Conservation (phyloP, 345 rosid species). For the Excoecaria agallocha region DNA sequence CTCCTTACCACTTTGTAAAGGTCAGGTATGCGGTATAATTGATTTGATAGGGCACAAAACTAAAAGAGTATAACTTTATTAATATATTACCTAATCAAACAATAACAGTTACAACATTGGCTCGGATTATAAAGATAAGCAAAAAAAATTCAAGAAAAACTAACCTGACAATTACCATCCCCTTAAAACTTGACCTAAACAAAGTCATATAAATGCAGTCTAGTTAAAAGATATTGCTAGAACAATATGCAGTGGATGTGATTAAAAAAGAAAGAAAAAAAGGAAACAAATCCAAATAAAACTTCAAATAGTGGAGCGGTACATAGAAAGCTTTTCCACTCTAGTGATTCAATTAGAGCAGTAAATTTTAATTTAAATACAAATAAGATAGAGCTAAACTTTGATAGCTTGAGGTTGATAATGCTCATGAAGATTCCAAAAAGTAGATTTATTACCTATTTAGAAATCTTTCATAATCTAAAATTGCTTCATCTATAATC, state of each 20-base stretch:
- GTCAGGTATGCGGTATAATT: conserved; percentile 56
- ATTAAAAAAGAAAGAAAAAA: not conserved
- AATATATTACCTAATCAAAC: not conserved
- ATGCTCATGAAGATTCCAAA: not conserved
- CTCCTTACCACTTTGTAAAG: conserved; percentile 55
- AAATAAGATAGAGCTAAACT: not conserved
- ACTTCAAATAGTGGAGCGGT: not conserved
- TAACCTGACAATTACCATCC: conserved; percentile 83
- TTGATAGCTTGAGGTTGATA: not conserved
- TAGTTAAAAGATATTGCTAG: conserved; percentile 17
- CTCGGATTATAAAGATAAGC: not conserved
- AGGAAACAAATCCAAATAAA: not conserved
- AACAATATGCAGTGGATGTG: not conserved
- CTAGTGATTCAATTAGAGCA: not conserved
- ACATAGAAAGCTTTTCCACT: too few species aligned
- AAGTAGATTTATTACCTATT: conserved; percentile 44
- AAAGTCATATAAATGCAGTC: conserved; percentile 54
- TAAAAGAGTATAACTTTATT: too few species aligned
- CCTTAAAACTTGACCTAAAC: conserved; percentile 66
- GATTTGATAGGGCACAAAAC: conserved; percentile 77
- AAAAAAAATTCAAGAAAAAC: conserved; percentile 10
- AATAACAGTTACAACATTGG: not conserved
- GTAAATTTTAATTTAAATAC: not conserved
- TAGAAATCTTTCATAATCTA: conserved; percentile 88
- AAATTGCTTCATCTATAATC: conserved; percentile 76